Base-by-base conservation (phyloP, 2,329 filamentous ascomycete species). In the Waltergamsia citrina region DNA sequence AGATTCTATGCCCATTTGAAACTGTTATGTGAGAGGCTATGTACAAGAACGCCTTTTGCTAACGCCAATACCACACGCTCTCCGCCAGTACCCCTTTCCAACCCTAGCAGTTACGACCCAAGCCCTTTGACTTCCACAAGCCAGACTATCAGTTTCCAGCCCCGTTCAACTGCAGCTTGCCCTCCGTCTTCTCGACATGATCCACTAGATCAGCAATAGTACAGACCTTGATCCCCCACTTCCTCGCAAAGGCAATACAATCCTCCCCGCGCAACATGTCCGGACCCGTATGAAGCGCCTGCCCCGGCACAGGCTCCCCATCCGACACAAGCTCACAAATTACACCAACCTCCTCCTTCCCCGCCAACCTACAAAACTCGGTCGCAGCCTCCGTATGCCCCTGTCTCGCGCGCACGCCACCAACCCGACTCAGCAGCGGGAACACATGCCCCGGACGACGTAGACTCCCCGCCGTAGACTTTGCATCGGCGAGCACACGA, bases 331-430 rank as follows among this genome's bases (percentile, higher is more conserved):
- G 62, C 66, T 98, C 92, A 47, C 83, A 85, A 51, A 96, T 96
- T 17, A 85, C 88, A 24, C 76, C 86, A 2, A 81, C 90, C 33
- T 72, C 70, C 41, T 62, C 57, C 64, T 86, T 90, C 2, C 87
- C 87, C 1, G 88, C 81, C 38, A 98, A 61, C 33, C 81, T 67
- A 57, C 90, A 95, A 53, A 98, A 78, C 57, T 98, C 92, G 5
- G 93, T 74, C 8, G 82, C 86, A 2, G 92, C 92, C 67, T 98
- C 92, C 9, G 92, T 98, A 59, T 98, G 92, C 4, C 92, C 92
- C 33, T 68, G 68, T 12, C 92, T 64, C 52, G 81, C 78, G 36
- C 85, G 68, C 6, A 96, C 85, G 20, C 90, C 90, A 12, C 92
- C 92, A 18, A 75, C 67, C 12, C 76, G 67, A 11, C 88, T 84